Conservation (phyloP, 1,284 basidiomycete genomes). For the Caloboletus inedulis region DNA sequence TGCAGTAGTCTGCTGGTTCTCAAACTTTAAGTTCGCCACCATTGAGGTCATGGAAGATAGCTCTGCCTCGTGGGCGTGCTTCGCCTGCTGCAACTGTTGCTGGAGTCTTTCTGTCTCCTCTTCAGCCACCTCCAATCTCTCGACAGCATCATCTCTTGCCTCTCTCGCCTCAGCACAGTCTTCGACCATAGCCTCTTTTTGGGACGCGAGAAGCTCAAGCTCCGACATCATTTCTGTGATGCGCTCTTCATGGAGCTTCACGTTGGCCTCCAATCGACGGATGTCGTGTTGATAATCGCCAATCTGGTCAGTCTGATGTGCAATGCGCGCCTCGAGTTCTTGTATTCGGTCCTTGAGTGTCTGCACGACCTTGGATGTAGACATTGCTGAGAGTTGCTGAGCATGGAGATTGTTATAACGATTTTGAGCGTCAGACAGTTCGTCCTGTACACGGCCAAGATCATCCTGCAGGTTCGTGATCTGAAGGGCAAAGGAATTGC, state of each 20-base stretch:
- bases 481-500: slow-evolving; percentile 59
- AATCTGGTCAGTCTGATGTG: slow-evolving; percentile 64
- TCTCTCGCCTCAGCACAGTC: slow-evolving; percentile 73
- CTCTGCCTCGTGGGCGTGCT: slow-evolving; percentile 15
- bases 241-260: slow-evolving; percentile 68
- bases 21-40: slow-evolving; percentile 14
- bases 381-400: slow-evolving; percentile 60
- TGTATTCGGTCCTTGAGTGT: slow-evolving; percentile 59
- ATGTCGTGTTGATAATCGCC: slow-evolving; percentile 73
- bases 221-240: slow-evolving; percentile 63
- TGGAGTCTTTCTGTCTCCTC: slow-evolving; percentile 57
- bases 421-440: slow-evolving; percentile 51
- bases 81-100: slow-evolving; percentile 32
- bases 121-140: slow-evolving; percentile 40
- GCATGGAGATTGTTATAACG: slow-evolving; percentile 59
- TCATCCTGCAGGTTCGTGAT: slow-evolving; percentile 60
- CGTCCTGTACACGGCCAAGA: slow-evolving; percentile 47
- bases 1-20: slow-evolving; percentile 12
- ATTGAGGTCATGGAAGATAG: slow-evolving; percentile 19
- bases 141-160: slow-evolving; percentile 59
- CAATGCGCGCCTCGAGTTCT: slow-evolving; percentile 58
- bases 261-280: slow-evolving; percentile 66
- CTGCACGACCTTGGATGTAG: slow-evolving; percentile 50
- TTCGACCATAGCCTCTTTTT: slow-evolving; percentile 76
- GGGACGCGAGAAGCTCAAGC: slow-evolving; percentile 56